Base-by-base conservation (phyloP, 108 stramenopile genomes). In the Nitzschia palea region DNA sequence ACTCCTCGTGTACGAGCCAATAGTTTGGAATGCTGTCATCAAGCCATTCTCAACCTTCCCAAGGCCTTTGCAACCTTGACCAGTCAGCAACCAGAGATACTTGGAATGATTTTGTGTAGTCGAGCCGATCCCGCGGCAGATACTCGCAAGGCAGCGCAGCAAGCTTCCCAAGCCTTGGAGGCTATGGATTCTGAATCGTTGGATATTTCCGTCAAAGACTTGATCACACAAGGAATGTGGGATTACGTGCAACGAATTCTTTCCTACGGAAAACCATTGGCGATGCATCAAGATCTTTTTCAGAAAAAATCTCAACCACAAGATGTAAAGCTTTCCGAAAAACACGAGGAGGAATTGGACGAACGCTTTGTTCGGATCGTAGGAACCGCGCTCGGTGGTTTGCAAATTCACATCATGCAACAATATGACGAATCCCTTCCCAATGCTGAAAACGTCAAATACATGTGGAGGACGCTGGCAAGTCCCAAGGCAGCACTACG, bases 291-390 rank as follows among this genome's bases (percentile, higher is more conserved):
- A 32, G 76, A 68, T 14, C 37, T 84, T 22, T 84, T 80, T 55
- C 71, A 69, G 25, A 80, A 76, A 31, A 34, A 54, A 20, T n/a
- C 17, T 25, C 18, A 37, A n/a, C 10, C 55, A 0, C 14, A 27
- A 6, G 3, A 28, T 10, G 5, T 47, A 3, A 61, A 59, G 23
- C 32, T 61, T 3, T 69, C 66, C 29, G 83, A 82, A 55, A 35
- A 48, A 22, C 86, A 87, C 52, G 60, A 77, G 18, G 87, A 90
- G 72, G 81, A 81, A 54, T 59, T 80, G 59, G 92, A 89, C 35
- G 89, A 93, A 57, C 73, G 80, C 26, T 90, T 81, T 68, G 89
- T 88, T 66, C 83, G 89, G 1, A 76, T 89, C 20, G 67, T 88
- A 0, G 76, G 77, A 10, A 71, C 68, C 14, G 63, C 70, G 1